These are phyloP conservation scores for Hypoxylon trugodes DNA, from an alignment of 495 filamentous ascomycete genomes.

Conservation along the genomic window DNA sequence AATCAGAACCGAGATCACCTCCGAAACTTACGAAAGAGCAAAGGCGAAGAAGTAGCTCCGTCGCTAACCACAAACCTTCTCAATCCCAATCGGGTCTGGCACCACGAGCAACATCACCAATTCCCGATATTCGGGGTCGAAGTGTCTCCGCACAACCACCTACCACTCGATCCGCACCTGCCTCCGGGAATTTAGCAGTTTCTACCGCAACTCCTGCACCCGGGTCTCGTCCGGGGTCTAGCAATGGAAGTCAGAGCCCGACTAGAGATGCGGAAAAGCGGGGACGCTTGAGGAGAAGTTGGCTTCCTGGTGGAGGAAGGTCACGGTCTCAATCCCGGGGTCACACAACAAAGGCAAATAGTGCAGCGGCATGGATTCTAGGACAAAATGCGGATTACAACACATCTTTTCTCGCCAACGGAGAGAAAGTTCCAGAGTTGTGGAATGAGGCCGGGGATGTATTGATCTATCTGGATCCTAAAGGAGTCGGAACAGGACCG, in stretches of 20 bases:
- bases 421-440: conserved; percentile 79
- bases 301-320: conserved; percentile 54
- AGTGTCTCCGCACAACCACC: conserved; percentile 54
- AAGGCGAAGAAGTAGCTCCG: conserved; percentile 41
- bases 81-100: conserved; percentile 21
- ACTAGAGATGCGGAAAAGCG: conserved; percentile 39
- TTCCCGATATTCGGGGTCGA: conserved; percentile 41
- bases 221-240: conserved; percentile 39
- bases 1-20: conserved; percentile 37
- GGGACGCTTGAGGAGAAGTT: conserved; percentile 50
- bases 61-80: conserved; percentile 26
- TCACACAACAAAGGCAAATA: conserved; percentile 24
- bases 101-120: conserved; percentile 39
- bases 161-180: conserved; percentile 15
- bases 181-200: conserved; percentile 39
- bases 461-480: conserved; percentile 83
- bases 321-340: conserved; percentile 54
- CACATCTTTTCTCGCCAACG: conserved; percentile 60
- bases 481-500: conserved; percentile 68
- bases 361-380: conserved; percentile 68
- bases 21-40: conserved; percentile 41
- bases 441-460: conserved; percentile 88
- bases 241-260: conserved; percentile 48
- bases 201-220: conserved; percentile 26
- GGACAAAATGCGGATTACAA: conserved; percentile 70